phyloP scores from a whole-genome alignment of 257 asterid genomes.

The Penstemon eatonii region DNA sequence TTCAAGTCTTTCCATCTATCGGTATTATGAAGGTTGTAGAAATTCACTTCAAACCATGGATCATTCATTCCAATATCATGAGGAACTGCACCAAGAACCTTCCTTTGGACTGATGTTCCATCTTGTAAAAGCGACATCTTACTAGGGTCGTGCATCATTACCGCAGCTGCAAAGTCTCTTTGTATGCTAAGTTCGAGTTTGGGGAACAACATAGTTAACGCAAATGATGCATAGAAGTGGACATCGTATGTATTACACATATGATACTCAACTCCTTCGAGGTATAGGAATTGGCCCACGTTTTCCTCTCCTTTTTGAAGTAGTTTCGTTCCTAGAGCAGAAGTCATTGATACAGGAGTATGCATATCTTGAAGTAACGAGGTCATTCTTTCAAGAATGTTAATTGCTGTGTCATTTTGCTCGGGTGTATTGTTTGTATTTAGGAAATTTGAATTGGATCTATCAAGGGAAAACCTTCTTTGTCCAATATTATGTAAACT shows the following conservation, averaged over 20 bases:
- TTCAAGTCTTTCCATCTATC: constrained; percentile 98
- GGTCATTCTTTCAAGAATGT: constrained; percentile 81
- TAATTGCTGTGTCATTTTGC: constrained; percentile 59
- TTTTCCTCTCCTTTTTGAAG: constrained; percentile 83
- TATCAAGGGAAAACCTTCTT: constrained; percentile 60
- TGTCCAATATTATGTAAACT: constrained; percentile 54
- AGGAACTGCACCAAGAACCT: constrained; percentile 95
- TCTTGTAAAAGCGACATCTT: constrained; percentile 57
- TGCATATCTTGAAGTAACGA: constrained; percentile 63
- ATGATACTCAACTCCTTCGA: constrained; percentile 93
- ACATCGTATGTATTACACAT: constrained; percentile 96
- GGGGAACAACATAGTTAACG: constrained; percentile 76
- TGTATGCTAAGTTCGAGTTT: constrained; percentile 89
- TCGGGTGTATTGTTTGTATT: constrained; percentile 29
- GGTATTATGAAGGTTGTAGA: constrained; percentile 74
- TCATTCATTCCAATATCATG: constrained; percentile 95
- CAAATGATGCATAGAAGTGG: constrained; percentile 88
- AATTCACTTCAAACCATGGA: constrained; percentile 94
- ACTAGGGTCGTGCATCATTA: constrained; percentile 95
- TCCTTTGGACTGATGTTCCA: constrained; percentile 64
- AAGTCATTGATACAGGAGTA: constrained; percentile 52
- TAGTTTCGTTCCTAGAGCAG: constrained; percentile 75
- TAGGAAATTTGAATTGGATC: constrained; percentile 37
- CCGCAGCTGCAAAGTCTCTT: constrained; percentile 94
- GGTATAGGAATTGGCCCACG: constrained; percentile 88